Evolutionary conservation across 441 rosid species (phyloP).

Genomic region (Pelargonium fulgidum): DNA sequence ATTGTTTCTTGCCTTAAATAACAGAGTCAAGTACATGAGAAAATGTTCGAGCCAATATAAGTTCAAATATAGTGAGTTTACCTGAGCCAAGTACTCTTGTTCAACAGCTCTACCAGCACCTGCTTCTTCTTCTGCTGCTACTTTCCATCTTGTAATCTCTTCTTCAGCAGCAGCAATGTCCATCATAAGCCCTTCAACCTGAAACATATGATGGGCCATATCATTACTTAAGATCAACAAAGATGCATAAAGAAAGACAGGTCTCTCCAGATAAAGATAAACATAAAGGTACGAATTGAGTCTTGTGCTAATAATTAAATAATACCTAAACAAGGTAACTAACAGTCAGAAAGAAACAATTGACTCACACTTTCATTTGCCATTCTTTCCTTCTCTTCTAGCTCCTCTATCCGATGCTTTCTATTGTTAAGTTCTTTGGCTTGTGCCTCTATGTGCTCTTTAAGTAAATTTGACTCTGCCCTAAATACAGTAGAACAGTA

Average conservation of each 20-base stretch:
- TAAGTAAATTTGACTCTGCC: constrained; percentile 67
- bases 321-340: not conserved
- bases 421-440: constrained; percentile 62
- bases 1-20: not conserved
- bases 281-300: not conserved
- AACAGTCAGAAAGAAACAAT: constrained; percentile 10
- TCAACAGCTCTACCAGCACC: constrained; percentile 93
- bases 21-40: not conserved
- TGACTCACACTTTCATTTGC: constrained; percentile 87
- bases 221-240: constrained; percentile 16
- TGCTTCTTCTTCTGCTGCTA: constrained; percentile 97
- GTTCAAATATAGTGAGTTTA: constrained; percentile 21
- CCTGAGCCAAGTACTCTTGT: constrained; percentile 68
- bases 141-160: constrained; percentile 94
- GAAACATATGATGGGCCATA: constrained; percentile 18
- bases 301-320: constrained; percentile 8
- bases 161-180: constrained; percentile 95
- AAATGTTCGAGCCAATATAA: constrained; percentile 8
- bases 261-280: not conserved
- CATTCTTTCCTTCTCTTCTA: constrained; percentile 75
- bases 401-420: constrained; percentile 65
- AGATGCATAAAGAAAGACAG: not conserved
- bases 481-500: constrained; percentile 41
- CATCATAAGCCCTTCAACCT: constrained; percentile 96
- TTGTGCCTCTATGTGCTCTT: constrained; percentile 61